Evolutionary conservation across 2,329 filamentous ascomycete genomes (phyloP).

Genomic region (Neofusicoccum laricinum): DNA sequence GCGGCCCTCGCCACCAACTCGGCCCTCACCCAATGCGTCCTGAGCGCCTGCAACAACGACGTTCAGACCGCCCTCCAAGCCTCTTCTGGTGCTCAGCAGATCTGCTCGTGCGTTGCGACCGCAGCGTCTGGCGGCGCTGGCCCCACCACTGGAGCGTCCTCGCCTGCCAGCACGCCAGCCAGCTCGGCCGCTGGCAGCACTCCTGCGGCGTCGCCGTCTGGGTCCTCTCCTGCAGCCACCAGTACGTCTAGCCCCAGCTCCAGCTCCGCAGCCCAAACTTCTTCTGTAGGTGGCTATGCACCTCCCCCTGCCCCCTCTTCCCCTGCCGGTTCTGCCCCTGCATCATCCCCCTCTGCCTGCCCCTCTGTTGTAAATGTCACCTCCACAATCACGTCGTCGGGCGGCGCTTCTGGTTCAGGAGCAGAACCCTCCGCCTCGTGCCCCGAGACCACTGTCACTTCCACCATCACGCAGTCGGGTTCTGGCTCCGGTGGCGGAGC

Average conservation of each 20-base stretch:
- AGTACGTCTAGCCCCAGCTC: not conserved
- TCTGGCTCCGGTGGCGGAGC: not conserved
- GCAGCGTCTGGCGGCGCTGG: not conserved
- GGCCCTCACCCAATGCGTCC: conserved; percentile 3
- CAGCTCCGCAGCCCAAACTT: not conserved
- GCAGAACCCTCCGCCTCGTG: not conserved
- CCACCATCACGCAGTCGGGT: not conserved
- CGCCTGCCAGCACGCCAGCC: not conserved
- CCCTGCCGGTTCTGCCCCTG: no score
- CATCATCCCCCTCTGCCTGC: not conserved
- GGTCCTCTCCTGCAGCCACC: not conserved
- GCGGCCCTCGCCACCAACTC: not conserved
- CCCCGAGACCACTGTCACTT: not conserved
- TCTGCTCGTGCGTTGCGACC: conserved; percentile 5
- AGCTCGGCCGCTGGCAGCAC: not conserved
- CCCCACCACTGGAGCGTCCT: not conserved
- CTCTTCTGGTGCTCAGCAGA: not conserved
- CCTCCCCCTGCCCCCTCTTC: not conserved
- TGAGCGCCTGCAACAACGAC: conserved; percentile 4
- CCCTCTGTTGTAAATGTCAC: not conserved
- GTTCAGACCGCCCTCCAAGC: conserved; percentile 7
- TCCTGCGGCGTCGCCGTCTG: not conserved
- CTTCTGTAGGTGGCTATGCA: not conserved
- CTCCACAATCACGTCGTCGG: not conserved
- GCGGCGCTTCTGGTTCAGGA: not conserved